Conservation (phyloP, 2,329 filamentous ascomycete species). For the Aspergillus persii region DNA sequence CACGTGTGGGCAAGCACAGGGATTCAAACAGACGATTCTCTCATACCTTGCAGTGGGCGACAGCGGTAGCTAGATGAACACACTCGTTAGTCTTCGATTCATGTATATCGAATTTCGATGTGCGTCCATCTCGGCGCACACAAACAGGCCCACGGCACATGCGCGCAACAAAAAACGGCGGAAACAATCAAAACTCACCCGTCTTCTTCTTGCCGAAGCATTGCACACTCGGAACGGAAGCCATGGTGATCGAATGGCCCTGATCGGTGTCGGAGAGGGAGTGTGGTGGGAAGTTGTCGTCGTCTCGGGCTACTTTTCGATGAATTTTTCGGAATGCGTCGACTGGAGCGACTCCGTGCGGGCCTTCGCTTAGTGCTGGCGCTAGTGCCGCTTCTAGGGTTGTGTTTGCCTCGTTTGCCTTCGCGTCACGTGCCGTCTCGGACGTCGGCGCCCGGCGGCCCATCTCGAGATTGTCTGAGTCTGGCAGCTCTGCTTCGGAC, state of each 20-base stretch:
- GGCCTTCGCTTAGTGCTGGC: conserved; percentile 41
- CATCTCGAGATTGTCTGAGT: neutral
- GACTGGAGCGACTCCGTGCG: conserved; percentile 34
- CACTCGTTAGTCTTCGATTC: conserved; percentile 13
- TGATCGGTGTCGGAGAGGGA: conserved; percentile 39
- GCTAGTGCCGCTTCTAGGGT: conserved; percentile 31
- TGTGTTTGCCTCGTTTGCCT: neutral
- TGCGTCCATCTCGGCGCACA: neutral
- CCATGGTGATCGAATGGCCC: conserved; percentile 61
- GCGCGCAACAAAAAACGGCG: conserved; percentile 4
- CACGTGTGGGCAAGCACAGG: conserved; percentile 5
- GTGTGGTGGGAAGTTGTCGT: conserved; percentile 36
- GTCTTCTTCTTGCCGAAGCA: conserved; percentile 99
- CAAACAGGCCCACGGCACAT: neutral
- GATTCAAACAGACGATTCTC: conserved; percentile 5
- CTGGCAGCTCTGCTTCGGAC: too few species aligned
- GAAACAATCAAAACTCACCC: conserved; percentile 39
- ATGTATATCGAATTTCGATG: neutral
- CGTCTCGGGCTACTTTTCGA: conserved; percentile 29
- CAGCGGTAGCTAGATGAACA: conserved; percentile 66
- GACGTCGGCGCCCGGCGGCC: neutral
- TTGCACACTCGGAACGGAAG: conserved; percentile 79
- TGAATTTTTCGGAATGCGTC: conserved; percentile 9
- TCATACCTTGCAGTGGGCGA: conserved; percentile 88
- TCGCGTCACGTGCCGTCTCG: conserved; percentile 26